Evolutionary conservation across 176 grass and related monocot genomes (phyloP).

Genomic region (Avena eriantha): DNA sequence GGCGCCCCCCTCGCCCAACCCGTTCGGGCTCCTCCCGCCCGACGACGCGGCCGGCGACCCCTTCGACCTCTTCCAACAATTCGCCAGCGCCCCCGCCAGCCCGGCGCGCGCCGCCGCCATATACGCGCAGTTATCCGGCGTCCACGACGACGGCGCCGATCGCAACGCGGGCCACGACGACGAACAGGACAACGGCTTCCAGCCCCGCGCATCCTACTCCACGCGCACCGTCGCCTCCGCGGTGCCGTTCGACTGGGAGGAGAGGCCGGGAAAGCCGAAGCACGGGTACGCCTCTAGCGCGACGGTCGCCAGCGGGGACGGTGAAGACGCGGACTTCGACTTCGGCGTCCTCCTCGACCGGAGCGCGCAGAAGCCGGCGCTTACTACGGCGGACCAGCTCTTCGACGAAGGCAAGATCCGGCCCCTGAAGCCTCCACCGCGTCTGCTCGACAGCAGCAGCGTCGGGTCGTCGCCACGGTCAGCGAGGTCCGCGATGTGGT

Average conservation of each 20-base stretch:
- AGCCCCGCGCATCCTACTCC: conserved; percentile 48
- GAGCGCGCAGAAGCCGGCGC: conserved; percentile 27
- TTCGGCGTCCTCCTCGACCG: conserved; percentile 66
- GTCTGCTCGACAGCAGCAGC: conserved; percentile 56
- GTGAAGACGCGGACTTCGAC: conserved; percentile 64
- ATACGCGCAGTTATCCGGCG: conserved; percentile 50
- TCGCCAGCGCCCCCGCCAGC: conserved; percentile 79
- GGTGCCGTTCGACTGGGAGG: conserved; percentile 87
- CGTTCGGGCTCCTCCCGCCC: conserved; percentile 47
- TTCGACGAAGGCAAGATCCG: conserved; percentile 75
- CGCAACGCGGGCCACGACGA: background rate
- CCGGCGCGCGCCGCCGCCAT: conserved; percentile 69
- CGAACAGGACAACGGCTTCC: conserved; percentile 8
- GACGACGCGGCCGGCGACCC: conserved; percentile 38
- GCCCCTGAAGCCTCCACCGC: conserved; percentile 73
- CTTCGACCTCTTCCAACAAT: conserved; percentile 70
- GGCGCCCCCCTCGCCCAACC: conserved; percentile 52
- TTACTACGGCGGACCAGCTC: conserved; percentile 78
- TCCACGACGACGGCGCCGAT: background rate
- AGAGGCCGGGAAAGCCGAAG: conserved; percentile 81
- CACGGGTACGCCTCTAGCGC: conserved; percentile 8
- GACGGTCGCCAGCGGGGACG: background rate
- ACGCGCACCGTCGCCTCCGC: conserved; percentile 44
- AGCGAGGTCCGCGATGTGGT: conserved; percentile 51
- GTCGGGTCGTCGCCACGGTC: conserved; percentile 69